These are phyloP conservation scores for Pseudocercospora musae DNA, from an alignment of 2,329 filamentous ascomycete genomes.

Conservation along the genomic window DNA sequence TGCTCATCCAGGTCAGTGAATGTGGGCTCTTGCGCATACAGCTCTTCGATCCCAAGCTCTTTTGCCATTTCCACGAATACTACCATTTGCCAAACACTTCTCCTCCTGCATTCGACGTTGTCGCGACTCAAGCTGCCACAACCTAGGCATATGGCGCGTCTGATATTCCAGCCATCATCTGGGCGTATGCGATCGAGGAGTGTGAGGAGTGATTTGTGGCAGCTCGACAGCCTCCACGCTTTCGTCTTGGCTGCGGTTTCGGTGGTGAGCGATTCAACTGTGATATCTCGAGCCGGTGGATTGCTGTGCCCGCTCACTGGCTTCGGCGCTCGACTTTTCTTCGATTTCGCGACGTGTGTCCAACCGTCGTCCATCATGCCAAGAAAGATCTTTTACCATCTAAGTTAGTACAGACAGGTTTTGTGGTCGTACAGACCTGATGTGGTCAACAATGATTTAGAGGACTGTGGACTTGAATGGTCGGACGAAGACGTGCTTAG, in stretches of 20 bases:
- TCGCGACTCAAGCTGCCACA: constrained; percentile 33
- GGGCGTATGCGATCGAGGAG: constrained; percentile 23
- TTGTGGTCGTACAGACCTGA: neutral
- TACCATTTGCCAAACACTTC: constrained; percentile 34
- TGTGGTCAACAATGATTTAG: neutral
- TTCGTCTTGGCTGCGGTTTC: constrained; percentile 24
- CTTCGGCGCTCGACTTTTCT: neutral
- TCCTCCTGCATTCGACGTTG: constrained; percentile 28
- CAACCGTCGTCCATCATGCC: constrained; percentile 11
- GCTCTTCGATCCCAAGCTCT: constrained; percentile 11
- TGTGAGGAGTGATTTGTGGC: constrained; percentile 19
- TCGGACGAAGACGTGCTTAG: neutral
- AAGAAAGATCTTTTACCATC: neutral
- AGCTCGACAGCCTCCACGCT: constrained; percentile 24
- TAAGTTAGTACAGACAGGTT: neutral
- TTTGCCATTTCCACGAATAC: constrained; percentile 31
- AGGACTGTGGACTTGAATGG: neutral
- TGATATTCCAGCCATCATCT: constrained; percentile 24
- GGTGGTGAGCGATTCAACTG: constrained; percentile 15
- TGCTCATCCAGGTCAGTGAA: constrained; percentile 30
- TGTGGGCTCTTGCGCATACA: constrained; percentile 32
- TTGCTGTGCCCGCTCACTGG: neutral
- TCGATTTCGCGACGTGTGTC: constrained; percentile 11
- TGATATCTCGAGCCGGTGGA: constrained; percentile 17
- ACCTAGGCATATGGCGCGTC: constrained; percentile 32